phyloP scores from a whole-genome alignment of 2,329 filamentous ascomycete genomes.

The Aspergillus neoniger region DNA sequence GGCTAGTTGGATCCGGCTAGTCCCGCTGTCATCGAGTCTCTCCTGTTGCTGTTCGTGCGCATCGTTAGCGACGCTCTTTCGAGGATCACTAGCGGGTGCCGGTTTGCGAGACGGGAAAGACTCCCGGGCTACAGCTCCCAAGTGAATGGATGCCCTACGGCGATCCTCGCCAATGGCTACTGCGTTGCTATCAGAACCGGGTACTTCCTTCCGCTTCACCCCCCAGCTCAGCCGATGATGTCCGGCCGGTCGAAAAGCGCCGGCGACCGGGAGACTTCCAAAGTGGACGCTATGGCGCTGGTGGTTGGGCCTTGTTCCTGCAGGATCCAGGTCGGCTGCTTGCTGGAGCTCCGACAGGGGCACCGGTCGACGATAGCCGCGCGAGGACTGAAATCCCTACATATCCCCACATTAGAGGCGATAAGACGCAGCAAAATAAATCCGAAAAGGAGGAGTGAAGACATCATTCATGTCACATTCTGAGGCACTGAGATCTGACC shows the following conservation, averaged over 20 bases:
- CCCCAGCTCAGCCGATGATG: conserved; percentile 9
- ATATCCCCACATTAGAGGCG: conserved; percentile 36
- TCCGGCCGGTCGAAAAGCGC: conserved; percentile 9
- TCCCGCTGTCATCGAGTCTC: background rate
- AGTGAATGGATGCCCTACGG: background rate
- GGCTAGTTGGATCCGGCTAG: conserved; percentile 1
- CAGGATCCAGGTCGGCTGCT: conserved; percentile 21
- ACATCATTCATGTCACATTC: conserved; percentile 21
- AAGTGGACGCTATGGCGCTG: conserved; percentile 27
- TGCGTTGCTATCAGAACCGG: background rate
- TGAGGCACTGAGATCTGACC: conserved; percentile 20
- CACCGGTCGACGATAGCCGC: conserved; percentile 30
- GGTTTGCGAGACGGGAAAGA: background rate
- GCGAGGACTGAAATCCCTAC: conserved; percentile 35
- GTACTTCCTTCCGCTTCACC: conserved; percentile 11
- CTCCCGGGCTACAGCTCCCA: background rate
- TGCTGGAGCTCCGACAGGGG: conserved; percentile 22
- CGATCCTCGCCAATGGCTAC: background rate
- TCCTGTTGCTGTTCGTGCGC: background rate
- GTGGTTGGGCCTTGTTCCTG: conserved; percentile 10
- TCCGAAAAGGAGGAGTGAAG: conserved; percentile 5
- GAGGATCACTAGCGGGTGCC: background rate
- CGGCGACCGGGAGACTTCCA: conserved; percentile 25
- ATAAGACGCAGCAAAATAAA: conserved; percentile 5
- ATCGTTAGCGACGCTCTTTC: background rate